Conservation (phyloP, 495 filamentous ascomycete species). For the Niebla homalea region DNA sequence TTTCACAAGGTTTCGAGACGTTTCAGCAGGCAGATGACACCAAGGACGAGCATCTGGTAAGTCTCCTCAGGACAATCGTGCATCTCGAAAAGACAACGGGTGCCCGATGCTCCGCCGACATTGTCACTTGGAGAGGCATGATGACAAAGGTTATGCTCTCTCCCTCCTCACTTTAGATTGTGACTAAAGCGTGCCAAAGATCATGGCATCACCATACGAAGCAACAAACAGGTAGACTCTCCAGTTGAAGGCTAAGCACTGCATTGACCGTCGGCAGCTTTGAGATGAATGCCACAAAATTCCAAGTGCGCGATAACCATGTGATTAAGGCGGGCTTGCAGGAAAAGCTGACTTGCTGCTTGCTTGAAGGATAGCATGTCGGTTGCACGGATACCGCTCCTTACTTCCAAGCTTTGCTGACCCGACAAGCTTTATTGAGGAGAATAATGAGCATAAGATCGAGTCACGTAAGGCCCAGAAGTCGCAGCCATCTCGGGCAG, state of each 20-base stretch:
- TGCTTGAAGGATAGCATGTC: conserved; percentile 62
- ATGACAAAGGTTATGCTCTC: conserved; percentile 70
- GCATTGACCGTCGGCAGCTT: conserved; percentile 41
- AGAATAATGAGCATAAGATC: conserved; percentile 60
- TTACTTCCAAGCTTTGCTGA: background rate
- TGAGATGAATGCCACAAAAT: conserved; percentile 88
- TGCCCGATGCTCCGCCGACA: conserved; percentile 55
- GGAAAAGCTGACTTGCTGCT: conserved; percentile 9
- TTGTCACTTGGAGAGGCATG: conserved; percentile 96
- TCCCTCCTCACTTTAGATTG: background rate
- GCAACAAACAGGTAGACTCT: conserved; percentile 57
- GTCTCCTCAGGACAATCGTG: conserved; percentile 62
- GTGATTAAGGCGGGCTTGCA: background rate
- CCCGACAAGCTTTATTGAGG: conserved; percentile 71
- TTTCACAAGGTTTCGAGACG: conserved; percentile 66
- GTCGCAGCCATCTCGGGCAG: conserved; percentile 36
- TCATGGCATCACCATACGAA: conserved; percentile 74
- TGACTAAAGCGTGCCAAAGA: conserved; percentile 32
- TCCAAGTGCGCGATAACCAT: conserved; percentile 49
- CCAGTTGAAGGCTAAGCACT: background rate
- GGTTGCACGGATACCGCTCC: conserved; percentile 17
- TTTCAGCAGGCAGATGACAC: conserved; percentile 76
- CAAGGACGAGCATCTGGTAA: conserved; percentile 77
- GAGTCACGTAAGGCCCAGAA: conserved; percentile 37
- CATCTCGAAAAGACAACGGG: conserved; percentile 53